Percentiles rank a stretch among this genome's conserved stretches.
These are phyloP conservation scores for Cordyceps militaris DNA, from an alignment of 2,329 filamentous ascomycete species.

Conservation along the genomic window DNA sequence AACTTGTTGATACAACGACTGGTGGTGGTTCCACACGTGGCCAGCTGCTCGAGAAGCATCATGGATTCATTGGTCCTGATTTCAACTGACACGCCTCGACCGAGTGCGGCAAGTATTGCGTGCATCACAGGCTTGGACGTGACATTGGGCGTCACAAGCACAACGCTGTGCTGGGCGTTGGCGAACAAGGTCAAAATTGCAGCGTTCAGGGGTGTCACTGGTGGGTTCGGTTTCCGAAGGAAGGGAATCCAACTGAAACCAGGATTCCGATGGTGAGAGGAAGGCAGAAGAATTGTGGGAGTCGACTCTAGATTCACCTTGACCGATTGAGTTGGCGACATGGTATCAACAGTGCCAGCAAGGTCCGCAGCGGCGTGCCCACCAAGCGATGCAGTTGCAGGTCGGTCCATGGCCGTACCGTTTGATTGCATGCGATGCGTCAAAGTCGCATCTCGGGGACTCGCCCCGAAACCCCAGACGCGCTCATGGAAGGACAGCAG, in stretches of 20 bases:
- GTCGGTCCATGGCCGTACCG: background rate
- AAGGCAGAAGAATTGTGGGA: slow-evolving; percentile 62
- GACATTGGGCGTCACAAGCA: slow-evolving; percentile 71
- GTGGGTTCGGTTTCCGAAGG: slow-evolving; percentile 40
- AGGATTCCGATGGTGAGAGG: slow-evolving; percentile 64
- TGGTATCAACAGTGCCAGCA: background rate
- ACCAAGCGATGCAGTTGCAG: background rate
- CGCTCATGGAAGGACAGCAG: slow-evolving; percentile 59
- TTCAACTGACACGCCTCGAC: slow-evolving; percentile 59
- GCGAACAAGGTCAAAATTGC: slow-evolving; percentile 55
- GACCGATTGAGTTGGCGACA: slow-evolving; percentile 24
- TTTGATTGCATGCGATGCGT: background rate
- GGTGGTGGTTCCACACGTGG: slow-evolving; percentile 71
- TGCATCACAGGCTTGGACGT: slow-evolving; percentile 59
- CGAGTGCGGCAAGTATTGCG: slow-evolving; percentile 53
- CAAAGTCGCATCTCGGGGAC: slow-evolving; percentile 9
- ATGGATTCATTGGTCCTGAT: slow-evolving; percentile 61
- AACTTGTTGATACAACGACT: slow-evolving; percentile 55
- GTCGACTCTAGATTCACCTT: slow-evolving; percentile 23
- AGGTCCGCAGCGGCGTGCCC: background rate
- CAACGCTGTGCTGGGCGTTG: slow-evolving; percentile 51
- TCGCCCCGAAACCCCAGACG: slow-evolving; percentile 51
- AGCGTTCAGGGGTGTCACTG: slow-evolving; percentile 60
- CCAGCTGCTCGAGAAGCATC: slow-evolving; percentile 75
- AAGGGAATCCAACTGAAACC: slow-evolving; percentile 54